Conservation (phyloP, 345 rosid species). For the Anacardium occidentale region DNA sequence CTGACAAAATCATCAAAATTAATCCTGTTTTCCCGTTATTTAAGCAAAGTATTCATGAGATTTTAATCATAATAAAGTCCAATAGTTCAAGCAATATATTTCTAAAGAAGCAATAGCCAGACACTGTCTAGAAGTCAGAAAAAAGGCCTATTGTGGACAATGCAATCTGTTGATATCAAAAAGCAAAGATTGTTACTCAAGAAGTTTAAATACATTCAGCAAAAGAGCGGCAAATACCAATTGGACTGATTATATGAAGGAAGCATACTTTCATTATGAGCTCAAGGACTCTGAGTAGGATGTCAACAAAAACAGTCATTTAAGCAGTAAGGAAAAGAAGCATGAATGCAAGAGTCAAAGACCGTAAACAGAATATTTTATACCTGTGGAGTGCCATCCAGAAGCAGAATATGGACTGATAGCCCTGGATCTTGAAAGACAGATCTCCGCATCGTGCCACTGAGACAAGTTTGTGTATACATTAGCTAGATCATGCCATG, state of each 20-base stretch:
- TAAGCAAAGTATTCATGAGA: neutral
- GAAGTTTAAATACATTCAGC: neutral
- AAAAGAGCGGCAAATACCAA: neutral
- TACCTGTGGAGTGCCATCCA: conserved; percentile 56
- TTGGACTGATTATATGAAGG: neutral
- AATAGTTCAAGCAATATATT: neutral
- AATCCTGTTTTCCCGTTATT: neutral
- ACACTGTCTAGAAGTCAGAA: neutral
- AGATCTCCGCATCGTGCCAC: conserved; percentile 68
- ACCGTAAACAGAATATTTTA: neutral
- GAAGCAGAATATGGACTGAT: conserved; percentile 55
- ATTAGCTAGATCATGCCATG: conserved; percentile 71
- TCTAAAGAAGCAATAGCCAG: neutral
- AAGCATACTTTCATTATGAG: neutral
- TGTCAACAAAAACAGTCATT: neutral
- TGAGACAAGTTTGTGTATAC: conserved; percentile 56
- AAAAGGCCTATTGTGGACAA: neutral
- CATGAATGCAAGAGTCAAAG: neutral
- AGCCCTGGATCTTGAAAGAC: conserved; percentile 62
- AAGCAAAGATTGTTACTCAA: neutral
- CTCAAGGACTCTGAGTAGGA: neutral
- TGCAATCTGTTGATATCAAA: neutral
- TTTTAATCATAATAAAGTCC: neutral
- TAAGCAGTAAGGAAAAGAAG: neutral
- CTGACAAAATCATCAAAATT: conserved; percentile 24